phyloP scores from a whole-genome alignment of 371 early-diverging fungal species.

The Rhizopus delemar region DNA sequence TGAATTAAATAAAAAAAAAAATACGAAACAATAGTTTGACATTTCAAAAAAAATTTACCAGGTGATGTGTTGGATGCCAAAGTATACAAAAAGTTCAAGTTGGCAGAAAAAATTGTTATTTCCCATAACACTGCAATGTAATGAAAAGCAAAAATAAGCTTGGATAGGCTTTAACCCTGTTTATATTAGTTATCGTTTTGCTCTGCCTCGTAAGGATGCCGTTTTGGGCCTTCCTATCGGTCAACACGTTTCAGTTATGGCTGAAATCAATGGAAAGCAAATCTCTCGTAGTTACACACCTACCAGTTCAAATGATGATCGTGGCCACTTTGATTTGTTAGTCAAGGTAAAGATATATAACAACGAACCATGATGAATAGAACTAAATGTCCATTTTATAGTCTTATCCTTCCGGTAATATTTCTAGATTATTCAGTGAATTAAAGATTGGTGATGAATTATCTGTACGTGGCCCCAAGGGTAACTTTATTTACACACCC shows the following conservation, averaged over 20 bases:
- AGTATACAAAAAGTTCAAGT: conserved; percentile 80
- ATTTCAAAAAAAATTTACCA: conserved; percentile 16
- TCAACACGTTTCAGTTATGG: conserved; percentile 90
- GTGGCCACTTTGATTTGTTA: conserved; percentile 87
- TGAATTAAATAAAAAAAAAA: background rate
- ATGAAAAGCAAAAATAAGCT: background rate
- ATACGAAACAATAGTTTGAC: background rate
- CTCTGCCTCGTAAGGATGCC: conserved; percentile 67
- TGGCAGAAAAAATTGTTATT: conserved; percentile 74
- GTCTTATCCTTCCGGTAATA: conserved; percentile 81
- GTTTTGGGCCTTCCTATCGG: conserved; percentile 89
- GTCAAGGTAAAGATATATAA: conserved; percentile 73
- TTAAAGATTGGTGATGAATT: conserved; percentile 76
- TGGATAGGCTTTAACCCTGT: background rate
- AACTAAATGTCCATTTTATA: conserved; percentile 60
- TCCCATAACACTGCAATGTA: conserved; percentile 87
- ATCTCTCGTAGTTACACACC: conserved; percentile 93
- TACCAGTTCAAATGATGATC: conserved; percentile 79
- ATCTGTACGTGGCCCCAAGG: conserved; percentile 85
- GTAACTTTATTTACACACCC: conserved; percentile 79
- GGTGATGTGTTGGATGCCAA: conserved; percentile 66
- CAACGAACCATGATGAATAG: background rate
- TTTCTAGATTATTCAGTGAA: conserved; percentile 73
- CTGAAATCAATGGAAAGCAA: conserved; percentile 83
- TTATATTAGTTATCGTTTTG: conserved; percentile 80